These are phyloP conservation scores for Bipolaris gigantea DNA, from an alignment of 2,329 filamentous ascomycete species.

Conservation along the genomic window DNA sequence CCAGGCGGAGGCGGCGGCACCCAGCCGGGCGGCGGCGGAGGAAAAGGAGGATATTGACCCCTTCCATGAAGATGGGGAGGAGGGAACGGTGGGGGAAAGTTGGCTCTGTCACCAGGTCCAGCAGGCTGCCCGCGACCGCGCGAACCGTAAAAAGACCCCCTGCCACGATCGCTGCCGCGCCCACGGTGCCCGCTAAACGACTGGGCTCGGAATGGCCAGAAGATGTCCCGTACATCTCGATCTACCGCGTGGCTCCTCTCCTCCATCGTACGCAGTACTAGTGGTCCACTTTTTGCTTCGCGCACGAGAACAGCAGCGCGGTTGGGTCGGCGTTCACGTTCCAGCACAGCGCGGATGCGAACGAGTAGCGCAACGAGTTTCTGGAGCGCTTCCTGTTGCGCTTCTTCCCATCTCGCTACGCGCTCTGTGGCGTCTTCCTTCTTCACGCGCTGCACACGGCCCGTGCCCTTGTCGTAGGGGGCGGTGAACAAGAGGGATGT, in stretches of 20 bases:
- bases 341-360: slow-evolving; percentile 15
- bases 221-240: slow-evolving; percentile 14
- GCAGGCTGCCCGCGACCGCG: background rate
- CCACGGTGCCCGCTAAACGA: background rate
- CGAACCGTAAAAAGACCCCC: background rate
- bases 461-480: slow-evolving; percentile 18
- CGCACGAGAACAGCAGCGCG: slow-evolving; percentile 21
- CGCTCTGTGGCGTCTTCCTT: slow-evolving; percentile 21
- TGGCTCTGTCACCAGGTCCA: background rate
- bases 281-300: slow-evolving; percentile 20
- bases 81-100: background rate
- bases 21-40: background rate
- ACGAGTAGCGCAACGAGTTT: slow-evolving; percentile 28
- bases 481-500: slow-evolving; percentile 30
- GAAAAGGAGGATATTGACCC: background rate
- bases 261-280: slow-evolving; percentile 22
- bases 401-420: slow-evolving; percentile 26
- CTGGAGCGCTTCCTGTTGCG: slow-evolving; percentile 25
- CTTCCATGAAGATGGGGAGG: background rate
- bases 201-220: slow-evolving; percentile 16
- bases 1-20: background rate
- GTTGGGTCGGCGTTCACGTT: slow-evolving; percentile 17
- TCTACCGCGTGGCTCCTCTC: slow-evolving; percentile 13
- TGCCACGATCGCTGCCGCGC: background rate
- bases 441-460: slow-evolving; percentile 17